Evolutionary conservation across 805 yeast species (phyloP).

Genomic region (Yamadazyma insecticola): DNA sequence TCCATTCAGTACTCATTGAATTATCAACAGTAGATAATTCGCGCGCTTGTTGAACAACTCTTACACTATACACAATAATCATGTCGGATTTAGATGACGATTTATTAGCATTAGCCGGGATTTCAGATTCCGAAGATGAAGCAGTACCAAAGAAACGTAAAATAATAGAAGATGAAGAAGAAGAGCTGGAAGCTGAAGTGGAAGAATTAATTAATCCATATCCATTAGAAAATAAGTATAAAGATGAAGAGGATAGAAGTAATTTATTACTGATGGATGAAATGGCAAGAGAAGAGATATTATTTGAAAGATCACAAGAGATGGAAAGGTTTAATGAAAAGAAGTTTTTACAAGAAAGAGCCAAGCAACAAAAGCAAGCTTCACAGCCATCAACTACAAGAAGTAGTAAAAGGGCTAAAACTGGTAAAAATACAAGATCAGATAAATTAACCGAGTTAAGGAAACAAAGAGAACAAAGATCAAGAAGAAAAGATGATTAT

Average conservation of each 20-base stretch:
- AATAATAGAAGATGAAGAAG: conserved; percentile 22
- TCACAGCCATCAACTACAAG: conserved; percentile 26
- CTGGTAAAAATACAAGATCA: conserved; percentile 31
- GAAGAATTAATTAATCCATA: conserved; percentile 63
- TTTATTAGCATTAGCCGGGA: conserved; percentile 90
- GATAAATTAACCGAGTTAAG: conserved; percentile 68
- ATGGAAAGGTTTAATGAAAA: conserved; percentile 86
- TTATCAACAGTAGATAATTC: too few relatives aligned
- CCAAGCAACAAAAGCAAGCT: conserved; percentile 45
- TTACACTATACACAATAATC: background rate
- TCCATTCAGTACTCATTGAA: too few relatives aligned
- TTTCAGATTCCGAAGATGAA: conserved; percentile 21
- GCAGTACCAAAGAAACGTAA: conserved; percentile 5
- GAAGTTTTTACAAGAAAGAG: conserved; percentile 77
- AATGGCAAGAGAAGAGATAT: conserved; percentile 83
- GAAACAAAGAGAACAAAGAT: conserved; percentile 67
- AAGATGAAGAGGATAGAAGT: conserved; percentile 72
- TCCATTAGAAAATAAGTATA: conserved; percentile 89
- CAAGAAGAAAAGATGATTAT: conserved; percentile 31
- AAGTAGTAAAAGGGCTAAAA: conserved; percentile 31
- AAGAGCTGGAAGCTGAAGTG: conserved; percentile 25
- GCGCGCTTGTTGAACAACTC: too few relatives aligned
- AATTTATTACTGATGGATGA: conserved; percentile 74
- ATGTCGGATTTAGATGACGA: conserved; percentile 94
- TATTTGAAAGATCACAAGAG: conserved; percentile 90